These are phyloP conservation scores for Citrus inodora DNA, from an alignment of 345 rosid genomes.

Conservation along the genomic window DNA sequence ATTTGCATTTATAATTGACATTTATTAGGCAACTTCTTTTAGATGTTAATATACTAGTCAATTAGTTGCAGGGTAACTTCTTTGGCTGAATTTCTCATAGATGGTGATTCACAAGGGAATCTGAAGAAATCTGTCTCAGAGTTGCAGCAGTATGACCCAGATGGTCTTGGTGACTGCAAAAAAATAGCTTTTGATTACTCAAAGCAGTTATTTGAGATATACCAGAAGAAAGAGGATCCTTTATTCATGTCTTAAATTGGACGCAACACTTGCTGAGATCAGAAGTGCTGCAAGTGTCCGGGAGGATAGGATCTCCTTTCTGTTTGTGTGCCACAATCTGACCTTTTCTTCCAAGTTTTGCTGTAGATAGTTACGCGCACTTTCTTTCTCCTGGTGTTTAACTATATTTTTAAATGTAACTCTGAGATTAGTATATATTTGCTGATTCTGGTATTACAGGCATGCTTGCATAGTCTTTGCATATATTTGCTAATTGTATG, in stretches of 20 bases:
- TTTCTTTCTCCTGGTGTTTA: background rate
- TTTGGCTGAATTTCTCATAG: slow-evolving; percentile 27
- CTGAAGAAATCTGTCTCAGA: slow-evolving; percentile 25
- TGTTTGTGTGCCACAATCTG: background rate
- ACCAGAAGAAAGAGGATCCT: slow-evolving; percentile 23
- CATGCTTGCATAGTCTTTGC: background rate
- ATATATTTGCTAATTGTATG: background rate
- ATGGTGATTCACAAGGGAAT: slow-evolving; percentile 28
- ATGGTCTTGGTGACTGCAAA: slow-evolving; percentile 24
- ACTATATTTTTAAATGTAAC: background rate
- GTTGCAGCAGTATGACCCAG: slow-evolving; percentile 12
- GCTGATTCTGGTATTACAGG: background rate
- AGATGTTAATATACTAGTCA: background rate
- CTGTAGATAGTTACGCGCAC: background rate
- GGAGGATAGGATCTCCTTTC: background rate
- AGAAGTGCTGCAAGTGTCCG: background rate
- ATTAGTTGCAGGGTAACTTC: slow-evolving; percentile 15
- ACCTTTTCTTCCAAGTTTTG: background rate
- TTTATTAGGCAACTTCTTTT: background rate
- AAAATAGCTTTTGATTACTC: slow-evolving; percentile 14
- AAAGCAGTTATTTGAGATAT: slow-evolving; percentile 30
- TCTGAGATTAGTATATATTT: background rate
- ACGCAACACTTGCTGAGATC: background rate
- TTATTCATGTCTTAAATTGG: slow-evolving; percentile 15
- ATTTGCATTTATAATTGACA: background rate